Conservation (phyloP, 2,329 filamentous ascomycete genomes). For the Apiospora marii region DNA sequence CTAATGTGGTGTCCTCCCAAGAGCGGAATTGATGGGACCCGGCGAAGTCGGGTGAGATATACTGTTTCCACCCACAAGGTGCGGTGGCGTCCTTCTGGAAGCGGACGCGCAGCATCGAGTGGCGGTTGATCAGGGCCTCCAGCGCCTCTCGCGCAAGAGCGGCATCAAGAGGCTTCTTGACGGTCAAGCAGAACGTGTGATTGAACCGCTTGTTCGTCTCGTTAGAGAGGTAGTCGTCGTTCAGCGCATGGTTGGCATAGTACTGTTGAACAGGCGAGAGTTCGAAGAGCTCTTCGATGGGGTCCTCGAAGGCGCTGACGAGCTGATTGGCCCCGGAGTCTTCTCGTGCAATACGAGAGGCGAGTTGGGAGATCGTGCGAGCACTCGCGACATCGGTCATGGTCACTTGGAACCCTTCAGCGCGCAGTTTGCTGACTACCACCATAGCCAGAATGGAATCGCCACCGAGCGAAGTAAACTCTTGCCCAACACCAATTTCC, state of each 20-base stretch:
- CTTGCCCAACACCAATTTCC: not conserved
- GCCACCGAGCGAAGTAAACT: slow-evolving; percentile 1
- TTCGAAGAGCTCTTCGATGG: slow-evolving; percentile 41
- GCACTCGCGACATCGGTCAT: slow-evolving; percentile 26
- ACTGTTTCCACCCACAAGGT: slow-evolving; percentile 2
- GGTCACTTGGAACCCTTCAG: slow-evolving; percentile 21
- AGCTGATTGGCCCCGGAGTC: slow-evolving; percentile 5
- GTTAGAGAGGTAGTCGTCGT: slow-evolving; percentile 23
- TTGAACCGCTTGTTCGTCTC: slow-evolving; percentile 44
- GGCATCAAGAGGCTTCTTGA: slow-evolving; percentile 38
- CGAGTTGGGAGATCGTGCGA: slow-evolving; percentile 25
- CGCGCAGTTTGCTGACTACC: slow-evolving; percentile 22
- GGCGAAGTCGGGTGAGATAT: not conserved
- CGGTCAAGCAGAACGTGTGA: slow-evolving; percentile 51
- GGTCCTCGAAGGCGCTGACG: not conserved
- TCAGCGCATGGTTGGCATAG: slow-evolving; percentile 40
- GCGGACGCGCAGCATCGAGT: slow-evolving; percentile 35
- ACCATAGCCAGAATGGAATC: slow-evolving; percentile 5
- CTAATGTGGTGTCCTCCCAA: not conserved
- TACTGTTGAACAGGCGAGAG: slow-evolving; percentile 54
- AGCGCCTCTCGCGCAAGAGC: slow-evolving; percentile 34
- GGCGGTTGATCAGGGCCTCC: slow-evolving; percentile 38
- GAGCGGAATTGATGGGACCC: not conserved
- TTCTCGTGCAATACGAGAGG: slow-evolving; percentile 23
- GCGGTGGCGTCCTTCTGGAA: slow-evolving; percentile 1